Conservation (phyloP, 441 rosid genomes). For the Gossypium laxum region DNA sequence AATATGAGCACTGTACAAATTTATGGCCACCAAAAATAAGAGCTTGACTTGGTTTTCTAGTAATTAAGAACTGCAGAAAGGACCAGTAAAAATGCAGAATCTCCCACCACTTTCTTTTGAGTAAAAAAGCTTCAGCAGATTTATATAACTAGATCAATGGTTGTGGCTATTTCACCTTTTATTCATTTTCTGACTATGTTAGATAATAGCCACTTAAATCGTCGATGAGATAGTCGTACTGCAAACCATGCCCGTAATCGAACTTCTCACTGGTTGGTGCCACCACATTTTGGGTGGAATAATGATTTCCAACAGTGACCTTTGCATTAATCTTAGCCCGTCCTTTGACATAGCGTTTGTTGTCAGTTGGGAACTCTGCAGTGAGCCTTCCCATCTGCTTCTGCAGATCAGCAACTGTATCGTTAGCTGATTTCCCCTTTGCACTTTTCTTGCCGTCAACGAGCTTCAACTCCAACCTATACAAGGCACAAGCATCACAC, state of each 20-base stretch:
- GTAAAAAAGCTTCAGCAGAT: slow-evolving; percentile 18
- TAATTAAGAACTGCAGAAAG: slow-evolving; percentile 19
- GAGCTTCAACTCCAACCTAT: slow-evolving; percentile 79
- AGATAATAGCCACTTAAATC: slow-evolving; percentile 50
- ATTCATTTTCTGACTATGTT: slow-evolving; percentile 22
- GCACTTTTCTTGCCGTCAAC: slow-evolving; percentile 83
- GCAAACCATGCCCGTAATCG: slow-evolving; percentile 50
- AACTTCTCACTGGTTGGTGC: slow-evolving; percentile 39
- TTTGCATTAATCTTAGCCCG: slow-evolving; percentile 49
- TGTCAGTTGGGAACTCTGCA: slow-evolving; percentile 77
- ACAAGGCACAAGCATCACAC: slow-evolving; percentile 87
- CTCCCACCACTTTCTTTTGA: slow-evolving; percentile 16
- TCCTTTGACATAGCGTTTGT: slow-evolving; percentile 60
- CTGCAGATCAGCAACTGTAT: slow-evolving; percentile 87
- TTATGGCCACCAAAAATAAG: slow-evolving; percentile 13
- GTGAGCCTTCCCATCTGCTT: slow-evolving; percentile 96
- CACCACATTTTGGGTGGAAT: slow-evolving; percentile 36
- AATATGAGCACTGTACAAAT: slow-evolving; percentile 21
- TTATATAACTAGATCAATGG: slow-evolving; percentile 13
- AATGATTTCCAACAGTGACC: slow-evolving; percentile 32
- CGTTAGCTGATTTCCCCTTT: slow-evolving; percentile 59
- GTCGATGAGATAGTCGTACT: slow-evolving; percentile 58
- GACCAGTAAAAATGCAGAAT: slow-evolving; percentile 7
- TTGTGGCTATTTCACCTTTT: slow-evolving; percentile 9
- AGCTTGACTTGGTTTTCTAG: slow-evolving; percentile 22